Conservation (phyloP, 2,329 filamentous ascomycete genomes). For the Aspergillus piperis region DNA sequence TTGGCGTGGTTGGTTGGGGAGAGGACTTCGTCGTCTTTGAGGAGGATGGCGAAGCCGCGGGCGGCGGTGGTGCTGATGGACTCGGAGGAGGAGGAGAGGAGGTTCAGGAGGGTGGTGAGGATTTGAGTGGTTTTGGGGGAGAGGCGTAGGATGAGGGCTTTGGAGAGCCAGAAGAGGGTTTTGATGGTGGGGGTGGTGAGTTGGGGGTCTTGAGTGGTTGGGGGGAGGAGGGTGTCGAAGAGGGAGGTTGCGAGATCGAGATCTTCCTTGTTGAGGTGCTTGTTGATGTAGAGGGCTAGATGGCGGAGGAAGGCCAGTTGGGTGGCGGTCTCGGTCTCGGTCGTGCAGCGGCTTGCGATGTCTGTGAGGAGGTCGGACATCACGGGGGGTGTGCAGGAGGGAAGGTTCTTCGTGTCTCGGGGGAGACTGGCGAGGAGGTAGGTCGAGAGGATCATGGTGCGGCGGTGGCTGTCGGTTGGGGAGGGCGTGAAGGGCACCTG, state of each 20-base stretch:
- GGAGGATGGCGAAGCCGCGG: conserved; percentile 59
- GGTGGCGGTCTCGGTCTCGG: conserved; percentile 35
- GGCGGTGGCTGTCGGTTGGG: conserved; percentile 38
- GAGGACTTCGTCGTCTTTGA: conserved; percentile 63
- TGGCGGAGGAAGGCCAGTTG: conserved; percentile 47
- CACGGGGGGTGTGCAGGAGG: conserved; percentile 31
- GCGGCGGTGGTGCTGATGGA: conserved; percentile 55
- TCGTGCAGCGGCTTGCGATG: conserved; percentile 36
- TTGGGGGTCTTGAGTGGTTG: conserved; percentile 20
- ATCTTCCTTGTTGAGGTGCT: conserved; percentile 41
- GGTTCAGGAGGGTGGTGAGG: conserved; percentile 51
- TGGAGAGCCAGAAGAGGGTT: conserved; percentile 62
- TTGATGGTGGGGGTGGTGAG: conserved; percentile 49
- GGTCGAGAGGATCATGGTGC: conserved; percentile 58
- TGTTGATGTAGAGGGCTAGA: conserved; percentile 44
- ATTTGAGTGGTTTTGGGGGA: conserved; percentile 52
- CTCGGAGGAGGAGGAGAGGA: conserved; percentile 48
- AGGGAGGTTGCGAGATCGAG: conserved; percentile 34
- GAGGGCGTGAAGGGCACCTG: conserved; percentile 38
- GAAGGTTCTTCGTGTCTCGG: conserved; percentile 37
- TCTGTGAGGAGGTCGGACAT: conserved; percentile 39
- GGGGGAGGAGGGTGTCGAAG: conserved; percentile 35
- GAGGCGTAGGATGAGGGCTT: conserved; percentile 60
- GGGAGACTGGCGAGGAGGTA: conserved; percentile 58
- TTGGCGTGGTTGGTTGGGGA: conserved; percentile 62